Evolutionary conservation across 331 rosid genomes (phyloP).

Genomic region (Quercus lobata): DNA sequence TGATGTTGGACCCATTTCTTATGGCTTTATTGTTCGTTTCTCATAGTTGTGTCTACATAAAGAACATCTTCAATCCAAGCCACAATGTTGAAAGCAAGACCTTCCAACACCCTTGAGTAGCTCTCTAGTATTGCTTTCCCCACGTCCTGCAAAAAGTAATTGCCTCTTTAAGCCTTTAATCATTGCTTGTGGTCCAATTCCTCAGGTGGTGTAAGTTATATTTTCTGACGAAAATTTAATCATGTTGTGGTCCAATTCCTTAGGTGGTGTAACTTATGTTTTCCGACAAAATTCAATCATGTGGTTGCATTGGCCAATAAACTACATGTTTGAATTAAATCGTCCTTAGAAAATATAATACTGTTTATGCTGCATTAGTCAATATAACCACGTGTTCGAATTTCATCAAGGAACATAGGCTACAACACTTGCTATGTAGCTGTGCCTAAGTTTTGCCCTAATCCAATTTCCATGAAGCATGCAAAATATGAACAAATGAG

Average conservation of each 20-base stretch:
- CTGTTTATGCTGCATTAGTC: not conserved
- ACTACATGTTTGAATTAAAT: too few relatives aligned
- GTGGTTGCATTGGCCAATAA: too few relatives aligned
- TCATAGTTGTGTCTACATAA: slow-evolving; percentile 57
- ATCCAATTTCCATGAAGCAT: too few relatives aligned
- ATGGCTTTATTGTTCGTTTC: slow-evolving; percentile 36
- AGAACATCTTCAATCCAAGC: slow-evolving; percentile 97
- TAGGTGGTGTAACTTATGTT: too few relatives aligned
- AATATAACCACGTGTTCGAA: not conserved
- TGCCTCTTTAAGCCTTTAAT: not conserved
- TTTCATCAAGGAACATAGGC: too few relatives aligned
- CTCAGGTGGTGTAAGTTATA: too few relatives aligned
- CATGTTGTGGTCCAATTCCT: too few relatives aligned
- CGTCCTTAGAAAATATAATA: not conserved
- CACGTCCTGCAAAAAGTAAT: slow-evolving; percentile 66
- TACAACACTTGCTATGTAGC: too few relatives aligned
- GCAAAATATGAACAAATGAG: not conserved
- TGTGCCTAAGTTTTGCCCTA: too few relatives aligned
- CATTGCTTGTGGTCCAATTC: not conserved
- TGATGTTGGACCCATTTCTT: not conserved
- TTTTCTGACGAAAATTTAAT: too few relatives aligned
- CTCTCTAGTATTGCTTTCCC: slow-evolving; percentile 91
- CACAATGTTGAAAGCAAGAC: slow-evolving; percentile 86
- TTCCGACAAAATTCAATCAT: too few relatives aligned
- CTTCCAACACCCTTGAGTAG: slow-evolving; percentile 96